Evolutionary conservation across 148 eudicot species (phyloP).

Genomic region (Beta vulgaris): DNA sequence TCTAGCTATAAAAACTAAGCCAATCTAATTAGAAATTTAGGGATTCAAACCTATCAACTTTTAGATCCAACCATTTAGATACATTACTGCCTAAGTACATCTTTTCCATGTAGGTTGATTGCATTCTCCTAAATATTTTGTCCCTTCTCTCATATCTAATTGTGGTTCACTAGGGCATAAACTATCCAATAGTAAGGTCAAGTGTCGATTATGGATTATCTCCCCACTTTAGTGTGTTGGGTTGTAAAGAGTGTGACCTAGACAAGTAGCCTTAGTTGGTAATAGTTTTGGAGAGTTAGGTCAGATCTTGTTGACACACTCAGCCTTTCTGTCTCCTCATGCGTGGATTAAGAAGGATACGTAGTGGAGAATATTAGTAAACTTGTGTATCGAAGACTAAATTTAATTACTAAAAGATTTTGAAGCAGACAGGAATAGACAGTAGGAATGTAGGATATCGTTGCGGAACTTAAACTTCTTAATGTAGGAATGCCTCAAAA

Average conservation of each 20-base stretch:
- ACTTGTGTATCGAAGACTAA: background rate
- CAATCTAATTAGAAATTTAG: too few species aligned
- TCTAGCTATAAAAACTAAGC: too few species aligned
- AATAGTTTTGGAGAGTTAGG: background rate
- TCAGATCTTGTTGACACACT: background rate
- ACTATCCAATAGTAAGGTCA: background rate
- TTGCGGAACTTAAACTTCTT: background rate
- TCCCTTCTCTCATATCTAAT: background rate
- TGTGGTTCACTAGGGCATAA: background rate
- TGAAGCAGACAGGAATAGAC: background rate
- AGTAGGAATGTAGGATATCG: background rate
- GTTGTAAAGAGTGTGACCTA: too few species aligned
- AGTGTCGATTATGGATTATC: too few species aligned
- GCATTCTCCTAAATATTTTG: background rate
- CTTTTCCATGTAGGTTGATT: background rate
- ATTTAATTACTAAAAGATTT: background rate
- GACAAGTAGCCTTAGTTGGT: background rate
- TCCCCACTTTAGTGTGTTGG: too few species aligned
- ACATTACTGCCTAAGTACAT: background rate
- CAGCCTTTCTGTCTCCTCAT: background rate
- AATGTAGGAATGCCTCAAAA: background rate
- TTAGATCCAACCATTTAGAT: background rate
- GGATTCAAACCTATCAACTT: too few species aligned
- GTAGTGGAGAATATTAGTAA: background rate
- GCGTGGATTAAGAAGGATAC: background rate